Percentiles rank a stretch among this genome's conserved stretches.
Evolutionary conservation across 495 filamentous ascomycete species (phyloP).

Genomic region (Trichoderma erinaceum): DNA sequence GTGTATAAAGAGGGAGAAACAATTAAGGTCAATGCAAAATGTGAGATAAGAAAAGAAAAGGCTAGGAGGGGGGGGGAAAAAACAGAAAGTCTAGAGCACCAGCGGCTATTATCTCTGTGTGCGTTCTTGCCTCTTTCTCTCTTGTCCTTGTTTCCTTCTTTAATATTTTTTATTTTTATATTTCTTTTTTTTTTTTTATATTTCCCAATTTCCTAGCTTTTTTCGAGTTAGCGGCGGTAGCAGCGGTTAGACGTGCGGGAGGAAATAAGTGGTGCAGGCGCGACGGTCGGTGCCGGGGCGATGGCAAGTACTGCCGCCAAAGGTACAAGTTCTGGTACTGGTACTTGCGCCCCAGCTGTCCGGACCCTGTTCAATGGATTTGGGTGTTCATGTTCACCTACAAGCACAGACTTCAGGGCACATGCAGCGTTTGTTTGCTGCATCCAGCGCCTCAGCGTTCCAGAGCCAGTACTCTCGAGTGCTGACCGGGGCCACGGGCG

Average conservation of each 20-base stretch:
- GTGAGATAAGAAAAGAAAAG: slow-evolving; percentile 4
- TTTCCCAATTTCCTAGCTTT: neutral
- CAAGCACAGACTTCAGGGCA: too few species aligned
- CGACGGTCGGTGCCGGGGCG: neutral
- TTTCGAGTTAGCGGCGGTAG: slow-evolving; percentile 19
- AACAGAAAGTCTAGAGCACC: slow-evolving; percentile 19
- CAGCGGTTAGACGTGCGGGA: neutral
- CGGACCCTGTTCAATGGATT: neutral
- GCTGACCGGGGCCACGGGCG: neutral
- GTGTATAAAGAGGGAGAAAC: neutral
- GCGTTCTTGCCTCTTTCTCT: neutral
- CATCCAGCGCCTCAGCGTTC: too few species aligned
- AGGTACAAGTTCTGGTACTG: neutral
- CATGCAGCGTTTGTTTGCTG: too few species aligned
- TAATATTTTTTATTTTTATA: slow-evolving; percentile 15
- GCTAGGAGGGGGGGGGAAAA: slow-evolving; percentile 18
- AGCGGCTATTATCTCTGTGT: neutral
- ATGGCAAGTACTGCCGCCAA: neutral
- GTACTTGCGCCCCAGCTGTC: neutral
- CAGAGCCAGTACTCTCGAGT: neutral
- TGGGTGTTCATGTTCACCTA: too few species aligned
- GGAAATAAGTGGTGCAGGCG: neutral
- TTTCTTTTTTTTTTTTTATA: slow-evolving; percentile 11
- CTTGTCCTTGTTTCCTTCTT: neutral
- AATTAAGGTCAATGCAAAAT: neutral